Evolutionary conservation across 805 yeast genomes (phyloP).

Genomic region (Yarrowia sp.): DNA sequence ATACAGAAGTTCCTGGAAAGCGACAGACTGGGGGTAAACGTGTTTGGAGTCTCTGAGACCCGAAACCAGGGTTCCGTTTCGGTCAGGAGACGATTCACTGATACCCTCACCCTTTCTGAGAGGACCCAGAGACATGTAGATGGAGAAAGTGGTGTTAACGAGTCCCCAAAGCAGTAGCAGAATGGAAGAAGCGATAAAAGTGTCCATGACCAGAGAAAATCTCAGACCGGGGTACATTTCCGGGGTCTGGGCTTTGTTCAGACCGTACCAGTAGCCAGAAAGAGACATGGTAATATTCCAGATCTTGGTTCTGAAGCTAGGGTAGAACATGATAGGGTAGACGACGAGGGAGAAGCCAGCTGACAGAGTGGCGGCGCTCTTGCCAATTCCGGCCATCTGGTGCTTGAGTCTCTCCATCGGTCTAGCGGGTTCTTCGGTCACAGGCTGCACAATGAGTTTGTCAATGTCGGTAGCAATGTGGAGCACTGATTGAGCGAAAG

Average conservation of each 20-base stretch:
- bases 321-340: conserved; percentile 42
- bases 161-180: conserved; percentile 46
- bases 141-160: conserved; percentile 46
- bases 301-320: conserved; percentile 39
- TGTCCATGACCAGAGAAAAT: conserved; percentile 39
- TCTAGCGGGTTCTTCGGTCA: conserved; percentile 21
- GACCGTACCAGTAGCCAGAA: conserved; percentile 37
- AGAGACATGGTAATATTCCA: conserved; percentile 42
- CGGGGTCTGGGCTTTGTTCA: conserved; percentile 42
- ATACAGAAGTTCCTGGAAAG: conserved; percentile 51
- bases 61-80: conserved; percentile 51
- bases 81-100: conserved; percentile 47
- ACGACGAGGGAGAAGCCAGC: conserved; percentile 38
- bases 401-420: conserved; percentile 14
- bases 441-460: conserved; percentile 23
- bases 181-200: conserved; percentile 41
- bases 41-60: conserved; percentile 48
- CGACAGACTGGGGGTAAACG: conserved; percentile 48
- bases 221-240: conserved; percentile 42
- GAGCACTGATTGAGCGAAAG: conserved; percentile 14
- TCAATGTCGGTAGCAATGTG: conserved; percentile 28
- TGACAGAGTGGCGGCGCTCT: not conserved
- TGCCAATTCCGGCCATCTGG: not conserved
- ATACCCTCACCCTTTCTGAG: conserved; percentile 46
- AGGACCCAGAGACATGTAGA: conserved; percentile 52